A percentile compares a stretch with the other conserved stretches of the same genome.
Evolutionary conservation across 129 eudicot genomes (phyloP).

Genomic region (Tanacetum coccineum): DNA sequence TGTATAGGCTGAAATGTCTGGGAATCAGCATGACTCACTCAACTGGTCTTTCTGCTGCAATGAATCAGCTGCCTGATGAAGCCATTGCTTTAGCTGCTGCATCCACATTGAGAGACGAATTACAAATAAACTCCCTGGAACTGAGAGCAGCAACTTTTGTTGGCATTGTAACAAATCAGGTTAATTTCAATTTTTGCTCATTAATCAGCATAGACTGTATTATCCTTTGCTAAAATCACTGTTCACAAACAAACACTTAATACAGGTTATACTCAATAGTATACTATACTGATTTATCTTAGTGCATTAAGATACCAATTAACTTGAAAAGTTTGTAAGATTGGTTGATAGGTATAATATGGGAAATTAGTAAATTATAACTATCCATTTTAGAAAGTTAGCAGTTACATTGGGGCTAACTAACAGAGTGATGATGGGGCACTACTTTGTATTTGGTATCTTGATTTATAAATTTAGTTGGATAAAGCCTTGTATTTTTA

Average conservation of each 20-base stretch:
- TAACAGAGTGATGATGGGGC: too few relatives aligned
- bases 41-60: conserved; percentile 79
- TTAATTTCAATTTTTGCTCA: too few relatives aligned
- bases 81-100: conserved; percentile 98
- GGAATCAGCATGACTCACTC: conserved; percentile 88
- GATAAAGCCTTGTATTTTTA: not conserved
- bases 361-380: too few relatives aligned
- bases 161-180: conserved; percentile 95
- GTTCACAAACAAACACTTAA: too few relatives aligned
- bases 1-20: conserved; percentile 77
- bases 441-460: not conserved
- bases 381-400: too few relatives aligned
- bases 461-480: not conserved
- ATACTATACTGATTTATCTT: too few relatives aligned
- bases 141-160: conserved; percentile 88
- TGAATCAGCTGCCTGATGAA: conserved; percentile 98
- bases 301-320: too few relatives aligned
- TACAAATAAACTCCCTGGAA: conserved; percentile 98
- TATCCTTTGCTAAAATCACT: too few relatives aligned
- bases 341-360: too few relatives aligned
- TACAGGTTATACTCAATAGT: too few relatives aligned
- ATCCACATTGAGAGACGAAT: conserved; percentile 97
- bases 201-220: not conserved
- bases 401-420: too few relatives aligned
- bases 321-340: too few relatives aligned